Base-by-base conservation (phyloP, 2,329 filamentous ascomycete genomes). In the Claviceps sp. region DNA sequence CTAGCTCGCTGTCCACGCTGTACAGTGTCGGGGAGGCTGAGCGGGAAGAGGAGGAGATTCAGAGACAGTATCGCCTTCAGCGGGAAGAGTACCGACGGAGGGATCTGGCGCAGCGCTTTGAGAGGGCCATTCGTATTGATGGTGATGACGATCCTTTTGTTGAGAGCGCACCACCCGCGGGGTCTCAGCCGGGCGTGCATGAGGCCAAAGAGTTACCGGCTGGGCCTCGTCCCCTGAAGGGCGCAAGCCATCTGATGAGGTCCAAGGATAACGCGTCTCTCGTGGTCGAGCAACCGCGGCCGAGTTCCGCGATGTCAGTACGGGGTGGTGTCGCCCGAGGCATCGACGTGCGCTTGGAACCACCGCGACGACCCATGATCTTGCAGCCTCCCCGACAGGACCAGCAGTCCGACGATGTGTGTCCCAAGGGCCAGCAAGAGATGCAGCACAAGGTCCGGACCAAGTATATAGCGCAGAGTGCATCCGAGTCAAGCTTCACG, bases 1-100 rank as follows among this genome's bases (percentile, higher is more conserved):
- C 75, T 0, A 79, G 75, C 41, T 72, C 75, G 2, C 64, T 81
- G 5, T 81, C 77, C 4, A 81, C 77, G 0, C 61, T 81, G 5
- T 78, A 79, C 55, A 79, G 76, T 53, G 74, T 73, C 47, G 74
- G 76, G 34, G 75, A 78, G 50, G 64, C 67, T 1, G 69, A 72
- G 8, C 68, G 71, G 6, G 63, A 63, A 18, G 53, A 50, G 7
- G 45, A 54, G 34, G 42, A 56, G 40, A 42, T 48, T 11, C 37
- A 52, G 20, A 50, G 45, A 16, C 53, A 42, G 24, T 47, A 55
- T n/a, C 34, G 26, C 37, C 38, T 47, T 7, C 51, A 40, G 51
- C 47, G n/a, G 47, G 45, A 50, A 22, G 37, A 37, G 34, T 38
- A 22, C 7, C 46, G 47, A 40, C 26, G 40, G 22, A 40, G 11